Conservation (phyloP, 2,329 filamentous ascomycete species). For the Helotiales sp. region DNA sequence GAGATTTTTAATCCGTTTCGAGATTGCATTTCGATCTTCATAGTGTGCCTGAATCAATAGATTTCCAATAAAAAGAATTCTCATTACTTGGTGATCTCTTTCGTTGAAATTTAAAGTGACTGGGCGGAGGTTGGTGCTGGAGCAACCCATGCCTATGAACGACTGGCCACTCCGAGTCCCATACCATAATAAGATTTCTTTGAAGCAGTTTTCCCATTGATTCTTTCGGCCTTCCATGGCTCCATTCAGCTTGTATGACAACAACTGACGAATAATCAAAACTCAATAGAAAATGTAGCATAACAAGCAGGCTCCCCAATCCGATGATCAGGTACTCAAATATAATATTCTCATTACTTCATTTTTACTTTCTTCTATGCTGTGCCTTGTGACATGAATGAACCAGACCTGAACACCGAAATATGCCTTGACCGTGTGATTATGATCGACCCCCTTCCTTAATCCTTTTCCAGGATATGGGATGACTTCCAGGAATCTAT, state of each 20-base stretch:
- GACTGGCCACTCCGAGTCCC: too few species aligned
- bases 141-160: too few species aligned
- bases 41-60: slow-evolving; percentile 26
- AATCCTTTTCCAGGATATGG: not conserved
- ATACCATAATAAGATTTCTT: too few species aligned
- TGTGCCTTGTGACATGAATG: not conserved
- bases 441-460: not conserved
- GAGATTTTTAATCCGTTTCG: slow-evolving; percentile 3
- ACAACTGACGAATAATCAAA: too few species aligned
- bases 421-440: not conserved
- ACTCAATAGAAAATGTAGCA: too few species aligned
- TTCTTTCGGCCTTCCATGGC: too few species aligned
- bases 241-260: too few species aligned
- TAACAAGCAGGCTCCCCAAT: too few species aligned
- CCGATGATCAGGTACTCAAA: not conserved
- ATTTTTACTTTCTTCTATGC: not conserved
- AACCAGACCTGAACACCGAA: slow-evolving; percentile 8
- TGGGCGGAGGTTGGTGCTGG: too few species aligned
- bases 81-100: not conserved
- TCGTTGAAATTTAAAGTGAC: not conserved
- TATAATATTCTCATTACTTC: not conserved
- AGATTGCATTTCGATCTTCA: slow-evolving; percentile 12
- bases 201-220: too few species aligned
- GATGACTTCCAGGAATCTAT: not conserved
- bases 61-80: slow-evolving; percentile 32